These are phyloP conservation scores for Corniculantispora saksenae DNA, from an alignment of 2,329 filamentous ascomycete species.

Conservation along the genomic window DNA sequence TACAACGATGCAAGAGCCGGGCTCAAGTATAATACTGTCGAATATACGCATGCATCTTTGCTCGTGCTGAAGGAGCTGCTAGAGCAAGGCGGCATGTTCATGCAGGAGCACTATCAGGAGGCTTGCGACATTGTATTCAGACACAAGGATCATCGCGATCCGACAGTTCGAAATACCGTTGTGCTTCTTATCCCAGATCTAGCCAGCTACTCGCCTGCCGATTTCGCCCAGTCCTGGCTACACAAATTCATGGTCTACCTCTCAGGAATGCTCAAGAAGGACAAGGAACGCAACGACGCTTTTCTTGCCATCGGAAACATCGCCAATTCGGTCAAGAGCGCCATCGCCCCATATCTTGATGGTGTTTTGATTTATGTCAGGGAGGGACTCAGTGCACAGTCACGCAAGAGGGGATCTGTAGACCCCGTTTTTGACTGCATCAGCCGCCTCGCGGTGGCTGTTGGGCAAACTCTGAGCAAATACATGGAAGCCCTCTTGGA, in stretches of 20 bases:
- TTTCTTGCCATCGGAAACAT: conserved; percentile 96
- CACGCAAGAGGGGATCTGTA: conserved; percentile 63
- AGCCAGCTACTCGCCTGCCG: conserved; percentile 86
- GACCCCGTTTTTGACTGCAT: conserved; percentile 95
- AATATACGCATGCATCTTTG: conserved; percentile 91
- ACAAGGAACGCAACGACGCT: conserved; percentile 90
- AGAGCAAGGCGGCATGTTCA: conserved; percentile 96
- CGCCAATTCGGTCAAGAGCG: conserved; percentile 91
- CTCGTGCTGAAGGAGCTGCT: conserved; percentile 91
- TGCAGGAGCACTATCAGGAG: conserved; percentile 92
- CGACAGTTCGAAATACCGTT: conserved; percentile 84
- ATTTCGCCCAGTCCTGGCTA: conserved; percentile 84
- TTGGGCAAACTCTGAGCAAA: conserved; percentile 95
- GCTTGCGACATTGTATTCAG: conserved; percentile 90
- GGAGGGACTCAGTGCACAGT: conserved; percentile 83
- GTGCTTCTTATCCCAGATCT: conserved; percentile 89
- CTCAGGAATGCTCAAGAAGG: conserved; percentile 89
- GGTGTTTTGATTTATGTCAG: conserved; percentile 91
- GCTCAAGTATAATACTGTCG: conserved; percentile 77
- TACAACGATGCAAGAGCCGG: conserved; percentile 82
- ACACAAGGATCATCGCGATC: conserved; percentile 89
- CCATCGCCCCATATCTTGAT: conserved; percentile 92
- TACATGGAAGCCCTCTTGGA: conserved; percentile 96
- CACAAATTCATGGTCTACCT: conserved; percentile 98
- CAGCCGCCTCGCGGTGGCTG: conserved; percentile 91